These are phyloP conservation scores for Coemansia sp. DNA, from an alignment of 371 early-diverging fungal genomes.

Conservation along the genomic window DNA sequence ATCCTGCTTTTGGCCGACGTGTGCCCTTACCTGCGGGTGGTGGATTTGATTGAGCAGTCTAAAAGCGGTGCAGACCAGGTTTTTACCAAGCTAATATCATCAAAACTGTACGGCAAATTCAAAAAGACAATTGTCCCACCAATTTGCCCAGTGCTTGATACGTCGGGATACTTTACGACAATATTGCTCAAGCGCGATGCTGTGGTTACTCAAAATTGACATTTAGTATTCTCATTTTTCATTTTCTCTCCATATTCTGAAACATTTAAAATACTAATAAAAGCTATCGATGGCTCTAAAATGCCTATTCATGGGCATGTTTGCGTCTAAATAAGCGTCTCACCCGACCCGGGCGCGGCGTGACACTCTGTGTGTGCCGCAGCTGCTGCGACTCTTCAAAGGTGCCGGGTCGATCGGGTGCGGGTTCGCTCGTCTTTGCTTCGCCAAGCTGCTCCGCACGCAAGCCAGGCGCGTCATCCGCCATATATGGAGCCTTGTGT, in stretches of 20 bases:
- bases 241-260: too few species aligned
- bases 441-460: background rate
- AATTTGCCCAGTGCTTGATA: background rate
- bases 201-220: too few species aligned
- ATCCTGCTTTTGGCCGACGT: background rate
- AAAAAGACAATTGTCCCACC: background rate
- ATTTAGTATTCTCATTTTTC: too few species aligned
- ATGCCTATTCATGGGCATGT: background rate
- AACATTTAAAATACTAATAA: too few species aligned
- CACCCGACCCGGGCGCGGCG: conserved; percentile 1
- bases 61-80: background rate
- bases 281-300: too few species aligned
- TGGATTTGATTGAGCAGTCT: background rate
- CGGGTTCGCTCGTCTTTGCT: background rate
- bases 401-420: background rate
- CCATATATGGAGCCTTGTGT: background rate
- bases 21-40: background rate
- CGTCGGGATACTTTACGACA: background rate
- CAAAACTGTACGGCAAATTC: background rate
- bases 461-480: too few species aligned
- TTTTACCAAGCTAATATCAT: background rate
- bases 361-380: background rate
- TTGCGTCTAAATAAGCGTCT: conserved; percentile 2
- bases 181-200: background rate
- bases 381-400: background rate